Evolutionary conservation across 805 yeast genomes (phyloP).

Genomic region (Metschnikowia baotianmanensis): DNA sequence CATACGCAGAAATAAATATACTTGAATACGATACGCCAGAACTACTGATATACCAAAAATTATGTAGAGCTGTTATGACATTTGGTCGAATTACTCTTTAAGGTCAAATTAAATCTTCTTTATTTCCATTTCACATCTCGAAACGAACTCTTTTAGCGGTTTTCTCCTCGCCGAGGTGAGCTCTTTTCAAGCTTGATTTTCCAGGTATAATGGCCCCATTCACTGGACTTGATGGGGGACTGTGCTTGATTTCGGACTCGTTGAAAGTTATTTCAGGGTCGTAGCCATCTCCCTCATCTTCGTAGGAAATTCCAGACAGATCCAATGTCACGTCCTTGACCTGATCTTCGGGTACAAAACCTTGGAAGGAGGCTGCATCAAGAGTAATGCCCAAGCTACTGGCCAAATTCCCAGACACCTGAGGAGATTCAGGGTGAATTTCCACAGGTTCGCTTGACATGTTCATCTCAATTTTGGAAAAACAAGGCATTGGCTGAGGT

Average conservation of each 20-base stretch:
- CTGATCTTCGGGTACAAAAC: conserved; percentile 9
- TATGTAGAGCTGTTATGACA: background rate
- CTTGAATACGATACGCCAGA: background rate
- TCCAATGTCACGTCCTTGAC: background rate
- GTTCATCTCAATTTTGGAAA: background rate
- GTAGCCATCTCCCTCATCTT: conserved; percentile 23
- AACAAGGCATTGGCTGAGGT: conserved; percentile 1
- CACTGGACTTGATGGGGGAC: conserved; percentile 14
- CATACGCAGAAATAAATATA: conserved; percentile 3
- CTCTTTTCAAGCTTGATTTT: conserved; percentile 27
- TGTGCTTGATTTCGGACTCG: conserved; percentile 12
- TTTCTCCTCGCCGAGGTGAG: conserved; percentile 14
- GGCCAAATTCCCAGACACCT: conserved; percentile 12
- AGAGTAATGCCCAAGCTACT: conserved; percentile 25
- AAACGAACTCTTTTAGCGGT: conserved; percentile 35
- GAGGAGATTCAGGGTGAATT: background rate
- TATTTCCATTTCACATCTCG: conserved; percentile 14
- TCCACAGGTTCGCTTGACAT: too few relatives aligned
- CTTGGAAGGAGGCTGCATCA: conserved; percentile 19
- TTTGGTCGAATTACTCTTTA: too few relatives aligned
- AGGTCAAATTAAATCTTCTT: background rate
- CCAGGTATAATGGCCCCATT: conserved; percentile 4
- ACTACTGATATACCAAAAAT: too few relatives aligned
- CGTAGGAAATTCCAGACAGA: conserved; percentile 8
- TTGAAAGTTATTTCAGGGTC: conserved; percentile 21